phyloP scores from a whole-genome alignment of 1,284 basidiomycete species.

The Malassezia slooffiae region DNA sequence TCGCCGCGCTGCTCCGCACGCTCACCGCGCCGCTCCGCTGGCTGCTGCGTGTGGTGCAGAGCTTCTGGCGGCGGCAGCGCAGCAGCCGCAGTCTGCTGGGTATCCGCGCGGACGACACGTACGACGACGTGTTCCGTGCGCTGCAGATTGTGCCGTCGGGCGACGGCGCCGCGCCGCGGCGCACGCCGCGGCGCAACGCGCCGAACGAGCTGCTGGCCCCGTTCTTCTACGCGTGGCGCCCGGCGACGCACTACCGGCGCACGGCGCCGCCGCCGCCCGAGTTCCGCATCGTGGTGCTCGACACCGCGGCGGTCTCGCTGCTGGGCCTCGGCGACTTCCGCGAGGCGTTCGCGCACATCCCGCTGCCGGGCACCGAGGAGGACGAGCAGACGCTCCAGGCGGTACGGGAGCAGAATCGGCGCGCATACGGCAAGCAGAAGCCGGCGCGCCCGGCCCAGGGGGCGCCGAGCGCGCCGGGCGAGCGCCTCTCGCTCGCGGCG shows the following conservation, averaged over 20 bases:
- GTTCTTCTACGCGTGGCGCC: conserved; percentile 89
- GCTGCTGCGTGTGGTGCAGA: background rate
- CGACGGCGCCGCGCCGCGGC: conserved; percentile 23
- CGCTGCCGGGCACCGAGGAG: conserved; percentile 20
- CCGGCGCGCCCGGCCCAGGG: background rate
- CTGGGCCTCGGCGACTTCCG: conserved; percentile 25
- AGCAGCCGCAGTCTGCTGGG: conserved; percentile 2
- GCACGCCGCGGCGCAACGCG: too few species aligned
- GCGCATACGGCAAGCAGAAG: conserved; percentile 27
- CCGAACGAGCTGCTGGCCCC: conserved; percentile 35
- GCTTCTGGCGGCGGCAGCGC: background rate
- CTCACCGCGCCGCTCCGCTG: background rate
- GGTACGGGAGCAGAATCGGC: conserved; percentile 24
- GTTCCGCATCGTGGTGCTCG: conserved; percentile 66
- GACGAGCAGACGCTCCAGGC: conserved; percentile 17
- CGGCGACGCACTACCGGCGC: conserved; percentile 70
- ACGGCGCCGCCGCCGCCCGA: conserved; percentile 69
- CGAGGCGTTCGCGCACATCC: conserved; percentile 29
- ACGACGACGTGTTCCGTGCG: conserved; percentile 18
- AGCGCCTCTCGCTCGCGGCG: conserved; percentile 12
- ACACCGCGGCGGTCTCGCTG: conserved; percentile 22
- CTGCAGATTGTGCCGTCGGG: conserved; percentile 68
- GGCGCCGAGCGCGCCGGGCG: background rate
- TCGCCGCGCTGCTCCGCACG: background rate
- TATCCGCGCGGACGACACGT: conserved; percentile 3